phyloP scores from a whole-genome alignment of 2,329 filamentous ascomycete species.

The Fusarium sp. region DNA sequence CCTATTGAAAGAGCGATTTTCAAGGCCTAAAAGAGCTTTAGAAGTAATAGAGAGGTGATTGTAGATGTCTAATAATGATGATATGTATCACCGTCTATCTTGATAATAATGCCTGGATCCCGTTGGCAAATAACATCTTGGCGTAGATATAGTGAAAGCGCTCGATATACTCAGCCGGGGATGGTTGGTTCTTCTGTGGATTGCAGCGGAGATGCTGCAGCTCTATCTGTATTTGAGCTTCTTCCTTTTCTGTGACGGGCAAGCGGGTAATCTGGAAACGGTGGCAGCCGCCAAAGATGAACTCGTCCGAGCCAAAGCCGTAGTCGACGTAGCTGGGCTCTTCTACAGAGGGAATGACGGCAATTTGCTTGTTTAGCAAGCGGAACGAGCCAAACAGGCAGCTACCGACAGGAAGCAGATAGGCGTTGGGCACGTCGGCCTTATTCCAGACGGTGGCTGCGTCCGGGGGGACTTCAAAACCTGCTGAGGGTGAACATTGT shows the following conservation, averaged over 20 bases:
- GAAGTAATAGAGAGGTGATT: not conserved
- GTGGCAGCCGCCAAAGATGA: not conserved
- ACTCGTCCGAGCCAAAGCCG: not conserved
- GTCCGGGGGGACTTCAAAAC: not conserved
- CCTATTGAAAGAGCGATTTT: too few relatives aligned
- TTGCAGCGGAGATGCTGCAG: not conserved
- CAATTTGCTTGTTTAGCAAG: not conserved
- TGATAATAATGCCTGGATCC: not conserved
- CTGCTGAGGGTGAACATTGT: not conserved
- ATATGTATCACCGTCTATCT: not conserved
- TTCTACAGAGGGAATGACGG: not conserved
- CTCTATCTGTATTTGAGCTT: not conserved
- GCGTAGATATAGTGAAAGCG: not conserved
- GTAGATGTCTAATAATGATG: not conserved
- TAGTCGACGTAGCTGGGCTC: not conserved
- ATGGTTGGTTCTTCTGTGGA: not conserved
- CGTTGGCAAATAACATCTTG: not conserved
- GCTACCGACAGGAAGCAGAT: not conserved
- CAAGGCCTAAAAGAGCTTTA: not conserved
- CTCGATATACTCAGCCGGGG: not conserved
- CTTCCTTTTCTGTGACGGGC: not conserved
- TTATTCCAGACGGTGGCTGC: not conserved
- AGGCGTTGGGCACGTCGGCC: not conserved
- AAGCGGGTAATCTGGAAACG: not conserved
- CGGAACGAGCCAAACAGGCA: not conserved